These are phyloP conservation scores for Discostella pseudostelligera DNA, from an alignment of 108 stramenopile genomes.

Conservation along the genomic window DNA sequence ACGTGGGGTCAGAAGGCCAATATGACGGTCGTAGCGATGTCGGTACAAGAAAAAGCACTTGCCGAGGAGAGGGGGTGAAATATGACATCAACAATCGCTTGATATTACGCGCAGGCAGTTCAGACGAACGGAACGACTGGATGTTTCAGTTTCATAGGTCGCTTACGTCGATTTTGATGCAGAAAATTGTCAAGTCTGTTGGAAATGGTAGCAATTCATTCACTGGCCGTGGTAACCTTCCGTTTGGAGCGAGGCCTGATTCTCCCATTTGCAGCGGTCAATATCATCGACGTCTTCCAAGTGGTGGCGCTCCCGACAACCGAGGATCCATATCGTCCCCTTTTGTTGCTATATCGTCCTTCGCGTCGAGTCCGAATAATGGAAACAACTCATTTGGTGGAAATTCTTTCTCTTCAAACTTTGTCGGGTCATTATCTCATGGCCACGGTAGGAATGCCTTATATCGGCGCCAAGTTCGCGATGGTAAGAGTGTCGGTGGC, in stretches of 20 bases:
- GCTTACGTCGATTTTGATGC: conserved; percentile 54
- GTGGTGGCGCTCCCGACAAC: conserved; percentile 2
- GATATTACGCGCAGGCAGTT: conserved; percentile 58
- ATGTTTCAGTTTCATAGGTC: conserved; percentile 82
- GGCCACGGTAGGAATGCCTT: conserved; percentile 56
- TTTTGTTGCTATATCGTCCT: conserved; percentile 19
- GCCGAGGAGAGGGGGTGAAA: conserved; percentile 8
- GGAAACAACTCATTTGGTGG: conserved; percentile 31
- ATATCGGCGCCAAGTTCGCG: conserved; percentile 44
- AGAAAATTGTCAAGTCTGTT: conserved; percentile 49
- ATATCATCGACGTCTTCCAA: conserved; percentile 18
- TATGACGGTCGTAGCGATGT: conserved; percentile 32
- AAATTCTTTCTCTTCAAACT: conserved; percentile 8
- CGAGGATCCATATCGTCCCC: conserved; percentile 12
- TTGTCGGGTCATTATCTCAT: conserved; percentile 48
- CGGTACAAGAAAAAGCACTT: conserved; percentile 11
- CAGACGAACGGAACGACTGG: conserved; percentile 74
- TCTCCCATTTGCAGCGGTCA: conserved; percentile 4
- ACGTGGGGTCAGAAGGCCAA: too few relatives aligned
- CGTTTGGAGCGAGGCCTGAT: conserved; percentile 13
- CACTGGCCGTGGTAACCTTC: neutral
- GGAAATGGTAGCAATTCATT: conserved; percentile 3
- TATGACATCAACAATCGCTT: conserved; percentile 43
- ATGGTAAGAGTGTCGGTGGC: conserved; percentile 12
- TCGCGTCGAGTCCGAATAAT: conserved; percentile 27